Percentiles rank a stretch among this genome's conserved stretches.
Evolutionary conservation across 805 yeast genomes (phyloP).

Genomic region (Kluyveromyces starmeri): DNA sequence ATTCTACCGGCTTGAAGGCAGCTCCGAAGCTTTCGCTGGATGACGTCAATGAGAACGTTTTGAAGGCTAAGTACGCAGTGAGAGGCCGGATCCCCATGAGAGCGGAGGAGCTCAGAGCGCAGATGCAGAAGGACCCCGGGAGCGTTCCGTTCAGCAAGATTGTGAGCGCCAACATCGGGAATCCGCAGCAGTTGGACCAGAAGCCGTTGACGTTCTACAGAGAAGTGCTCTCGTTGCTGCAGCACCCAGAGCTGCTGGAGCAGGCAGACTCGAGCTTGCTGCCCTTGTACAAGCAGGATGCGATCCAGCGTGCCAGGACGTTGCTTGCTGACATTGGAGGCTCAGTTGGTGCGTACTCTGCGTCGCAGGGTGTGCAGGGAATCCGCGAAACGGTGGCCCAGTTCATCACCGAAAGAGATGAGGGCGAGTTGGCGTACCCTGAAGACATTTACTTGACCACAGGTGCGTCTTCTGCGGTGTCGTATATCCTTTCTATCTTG

Average conservation of each 20-base stretch:
- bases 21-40: slow-evolving; percentile 32
- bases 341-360: slow-evolving; percentile 91
- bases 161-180: slow-evolving; percentile 90
- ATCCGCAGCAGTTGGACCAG: slow-evolving; percentile 95
- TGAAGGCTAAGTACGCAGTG: slow-evolving; percentile 91
- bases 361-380: slow-evolving; percentile 75
- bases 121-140: slow-evolving; percentile 44
- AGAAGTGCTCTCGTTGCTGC: slow-evolving; percentile 77
- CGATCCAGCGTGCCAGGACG: slow-evolving; percentile 56
- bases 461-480: slow-evolving; percentile 95
- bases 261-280: slow-evolving; percentile 6
- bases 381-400: slow-evolving; percentile 74
- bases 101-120: slow-evolving; percentile 72
- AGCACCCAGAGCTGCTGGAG: slow-evolving; percentile 65
- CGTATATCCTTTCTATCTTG: slow-evolving; percentile 61
- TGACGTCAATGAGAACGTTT: slow-evolving; percentile 64
- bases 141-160: slow-evolving; percentile 70
- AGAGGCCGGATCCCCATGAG: slow-evolving; percentile 89
- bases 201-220: slow-evolving; percentile 92
- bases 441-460: slow-evolving; percentile 75
- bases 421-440: slow-evolving; percentile 57
- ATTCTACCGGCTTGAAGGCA: slow-evolving; percentile 9
- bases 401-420: slow-evolving; percentile 74
- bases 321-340: slow-evolving; percentile 55
- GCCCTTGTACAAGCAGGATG: slow-evolving; percentile 50